Evolutionary conservation across 805 yeast species (phyloP), one percentile per base, ranked within the genome.

Genomic region (Zygosaccharomyces gambellarensis): DNA sequence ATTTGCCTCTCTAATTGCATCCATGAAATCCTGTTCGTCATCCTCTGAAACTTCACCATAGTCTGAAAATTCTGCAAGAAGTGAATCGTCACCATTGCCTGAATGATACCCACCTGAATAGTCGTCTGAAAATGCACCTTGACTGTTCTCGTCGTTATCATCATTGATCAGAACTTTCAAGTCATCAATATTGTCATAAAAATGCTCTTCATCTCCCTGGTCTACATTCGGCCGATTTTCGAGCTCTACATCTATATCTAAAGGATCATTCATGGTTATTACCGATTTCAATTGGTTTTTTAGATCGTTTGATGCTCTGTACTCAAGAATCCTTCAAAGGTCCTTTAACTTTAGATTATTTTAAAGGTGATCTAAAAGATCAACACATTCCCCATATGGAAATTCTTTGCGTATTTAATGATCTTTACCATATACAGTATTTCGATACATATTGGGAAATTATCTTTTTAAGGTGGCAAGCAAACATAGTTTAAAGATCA

Each of bases 1-100:
- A 41, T 81, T 77, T 0, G 88, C 92, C 48, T 77, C 83, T 60
- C 87, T 72, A 47, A 86, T 71, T 0, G 85, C 85, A 61, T 84
- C 81, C 69, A 78, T 72, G 53, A 84, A 80, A 51, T 70, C 72
- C 22, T 65, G 65, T 47, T 71, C 77, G 46, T 68, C 74, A 49
- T 70, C 75, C 32, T 71, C 74, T 22, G 68, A 65, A 5, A 62
- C 63, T 3, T 64, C 72, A 3, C 64, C 72, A 36, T 63, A 67
- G 28, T 70, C 76, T 1, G 70, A 62, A 44, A 69, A 61, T 42
- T 65, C 68, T 21, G 67, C 69, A 30, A 68, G 46, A 38, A 75
- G 55, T 2, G 73, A 75, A 29, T 68, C 70, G 21, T 71, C 64
- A 7, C 64, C 58, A 21, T 58, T 59, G 6, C 56, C 66, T 31